These are phyloP conservation scores for Thamnidium elegans DNA, from an alignment of 192 early-diverging fungal species.

Conservation along the genomic window DNA sequence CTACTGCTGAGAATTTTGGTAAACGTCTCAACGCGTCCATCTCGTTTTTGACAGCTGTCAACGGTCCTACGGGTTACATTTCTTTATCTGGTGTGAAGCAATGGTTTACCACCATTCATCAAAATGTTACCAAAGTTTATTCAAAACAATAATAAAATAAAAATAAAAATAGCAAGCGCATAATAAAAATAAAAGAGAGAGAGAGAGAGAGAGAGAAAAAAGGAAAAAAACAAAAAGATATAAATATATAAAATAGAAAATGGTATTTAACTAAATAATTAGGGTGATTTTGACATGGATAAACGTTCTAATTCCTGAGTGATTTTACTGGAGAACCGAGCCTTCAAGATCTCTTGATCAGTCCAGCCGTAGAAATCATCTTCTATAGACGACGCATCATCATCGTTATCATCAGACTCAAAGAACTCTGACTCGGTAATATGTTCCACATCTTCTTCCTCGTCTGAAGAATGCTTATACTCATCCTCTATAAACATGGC, in stretches of 20 bases:
- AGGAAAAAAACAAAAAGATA: too few relatives aligned
- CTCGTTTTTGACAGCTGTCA: slow-evolving; percentile 1
- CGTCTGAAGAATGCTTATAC: neutral
- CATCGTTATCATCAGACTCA: slow-evolving; percentile 9
- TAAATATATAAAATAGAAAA: too few relatives aligned
- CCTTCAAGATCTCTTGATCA: slow-evolving; percentile 21
- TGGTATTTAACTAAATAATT: too few relatives aligned
- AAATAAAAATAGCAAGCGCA: too few relatives aligned
- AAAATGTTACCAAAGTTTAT: neutral
- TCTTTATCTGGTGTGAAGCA: slow-evolving; percentile 13
- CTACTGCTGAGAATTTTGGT: neutral
- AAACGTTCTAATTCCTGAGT: neutral
- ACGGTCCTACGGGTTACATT: neutral
- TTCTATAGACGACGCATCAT: neutral
- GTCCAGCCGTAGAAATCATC: slow-evolving; percentile 22
- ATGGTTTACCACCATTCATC: neutral
- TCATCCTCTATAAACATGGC: slow-evolving; percentile 25
- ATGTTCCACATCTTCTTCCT: neutral
- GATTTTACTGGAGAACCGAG: slow-evolving; percentile 3
- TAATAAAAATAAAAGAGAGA: too few relatives aligned
- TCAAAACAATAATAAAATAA: too few relatives aligned
- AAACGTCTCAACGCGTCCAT: neutral
- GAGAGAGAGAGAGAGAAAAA: too few relatives aligned
- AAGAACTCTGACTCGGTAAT: neutral
- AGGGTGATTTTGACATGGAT: neutral